These are phyloP conservation scores for Codiaeum variegatum DNA, from an alignment of 441 rosid genomes.

Conservation along the genomic window DNA sequence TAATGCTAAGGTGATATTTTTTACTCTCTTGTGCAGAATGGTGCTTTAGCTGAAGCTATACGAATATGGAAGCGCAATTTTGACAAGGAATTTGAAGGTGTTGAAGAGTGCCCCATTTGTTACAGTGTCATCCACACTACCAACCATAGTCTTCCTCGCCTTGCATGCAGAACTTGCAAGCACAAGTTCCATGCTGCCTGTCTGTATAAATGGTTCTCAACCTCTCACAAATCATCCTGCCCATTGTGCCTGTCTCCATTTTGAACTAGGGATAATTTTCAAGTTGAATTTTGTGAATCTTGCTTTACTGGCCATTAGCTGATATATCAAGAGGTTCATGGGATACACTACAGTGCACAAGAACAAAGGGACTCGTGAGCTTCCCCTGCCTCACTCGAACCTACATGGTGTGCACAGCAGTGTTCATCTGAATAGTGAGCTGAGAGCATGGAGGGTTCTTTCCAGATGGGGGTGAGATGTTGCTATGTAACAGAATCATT, in stretches of 20 bases:
- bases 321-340: neutral
- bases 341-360: neutral
- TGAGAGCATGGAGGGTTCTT: neutral
- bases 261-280: slow-evolving; percentile 20
- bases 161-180: slow-evolving; percentile 91
- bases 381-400: neutral
- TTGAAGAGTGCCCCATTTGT: slow-evolving; percentile 97
- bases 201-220: slow-evolving; percentile 92
- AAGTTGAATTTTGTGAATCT: neutral
- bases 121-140: slow-evolving; percentile 90
- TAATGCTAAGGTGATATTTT: neutral
- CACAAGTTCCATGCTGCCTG: slow-evolving; percentile 93
- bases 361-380: neutral
- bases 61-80: slow-evolving; percentile 85
- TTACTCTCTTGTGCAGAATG: slow-evolving; percentile 65
- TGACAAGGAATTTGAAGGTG: slow-evolving; percentile 95
- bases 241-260: slow-evolving; percentile 95
- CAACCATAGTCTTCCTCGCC: slow-evolving; percentile 89
- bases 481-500: neutral
- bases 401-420: neutral
- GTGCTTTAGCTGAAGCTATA: slow-evolving; percentile 93
- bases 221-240: slow-evolving; percentile 85
- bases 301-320: neutral
- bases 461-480: neutral
- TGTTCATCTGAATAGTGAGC: neutral